Evolutionary conservation across 163 green algal genomes (phyloP).

Genomic region (Prototheca stagnorum): DNA sequence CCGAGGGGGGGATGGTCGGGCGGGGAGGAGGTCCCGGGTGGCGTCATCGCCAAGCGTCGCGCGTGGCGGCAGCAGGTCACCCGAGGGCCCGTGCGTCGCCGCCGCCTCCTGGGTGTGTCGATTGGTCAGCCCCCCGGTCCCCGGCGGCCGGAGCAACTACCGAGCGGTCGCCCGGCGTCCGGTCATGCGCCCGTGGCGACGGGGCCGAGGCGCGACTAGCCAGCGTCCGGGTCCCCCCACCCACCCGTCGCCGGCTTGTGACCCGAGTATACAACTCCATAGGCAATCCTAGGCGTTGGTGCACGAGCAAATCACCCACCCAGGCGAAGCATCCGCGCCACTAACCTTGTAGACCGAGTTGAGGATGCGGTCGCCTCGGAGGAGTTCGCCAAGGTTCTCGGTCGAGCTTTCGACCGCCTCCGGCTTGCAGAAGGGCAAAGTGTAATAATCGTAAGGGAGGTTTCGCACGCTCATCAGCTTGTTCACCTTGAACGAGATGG

Average conservation of each 20-base stretch:
- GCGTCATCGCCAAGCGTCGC: too few relatives aligned
- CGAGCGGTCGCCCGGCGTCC: too few relatives aligned
- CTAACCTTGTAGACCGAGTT: slow-evolving; percentile 70
- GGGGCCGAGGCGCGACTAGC: background rate
- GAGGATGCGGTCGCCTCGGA: slow-evolving; percentile 93
- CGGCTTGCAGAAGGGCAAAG: slow-evolving; percentile 85
- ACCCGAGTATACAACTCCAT: too few relatives aligned
- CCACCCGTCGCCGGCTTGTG: background rate
- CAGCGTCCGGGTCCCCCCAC: background rate
- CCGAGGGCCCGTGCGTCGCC: too few relatives aligned
- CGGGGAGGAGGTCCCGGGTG: too few relatives aligned
- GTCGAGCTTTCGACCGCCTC: slow-evolving; percentile 69
- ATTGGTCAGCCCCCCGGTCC: too few relatives aligned
- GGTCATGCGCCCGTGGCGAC: background rate
- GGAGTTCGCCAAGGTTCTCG: slow-evolving; percentile 92
- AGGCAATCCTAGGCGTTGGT: background rate
- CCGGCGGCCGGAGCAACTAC: too few relatives aligned
- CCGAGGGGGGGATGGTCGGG: too few relatives aligned
- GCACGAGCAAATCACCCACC: background rate
- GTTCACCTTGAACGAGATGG: slow-evolving; percentile 89
- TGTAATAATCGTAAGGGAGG: slow-evolving; percentile 95
- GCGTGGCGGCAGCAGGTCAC: too few relatives aligned
- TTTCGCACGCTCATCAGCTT: slow-evolving; percentile 89
- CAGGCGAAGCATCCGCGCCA: background rate
- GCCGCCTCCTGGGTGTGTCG: too few relatives aligned